phyloP scores from a whole-genome alignment of 2,329 filamentous ascomycete species.

The Blastomyces silverae region DNA sequence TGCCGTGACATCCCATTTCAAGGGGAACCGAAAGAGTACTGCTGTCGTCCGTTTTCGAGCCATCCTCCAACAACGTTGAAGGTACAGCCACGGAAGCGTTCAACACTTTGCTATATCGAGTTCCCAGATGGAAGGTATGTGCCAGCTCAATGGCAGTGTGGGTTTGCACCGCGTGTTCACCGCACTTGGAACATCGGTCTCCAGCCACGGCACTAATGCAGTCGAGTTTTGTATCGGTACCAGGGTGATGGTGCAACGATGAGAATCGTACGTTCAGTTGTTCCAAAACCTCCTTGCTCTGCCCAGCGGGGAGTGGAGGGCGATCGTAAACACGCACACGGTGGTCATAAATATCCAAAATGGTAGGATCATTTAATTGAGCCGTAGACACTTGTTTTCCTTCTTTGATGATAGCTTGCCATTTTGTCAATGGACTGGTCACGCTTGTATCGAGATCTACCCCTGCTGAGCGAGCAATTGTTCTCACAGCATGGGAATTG shows the following conservation, averaged over 20 bases:
- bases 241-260: slow-evolving; percentile 35
- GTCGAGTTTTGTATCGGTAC: slow-evolving; percentile 47
- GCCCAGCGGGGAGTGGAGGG: slow-evolving; percentile 35
- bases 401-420: slow-evolving; percentile 40
- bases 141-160: slow-evolving; percentile 79
- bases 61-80: slow-evolving; percentile 21
- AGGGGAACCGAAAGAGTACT: slow-evolving; percentile 47
- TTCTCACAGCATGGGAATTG: slow-evolving; percentile 61
- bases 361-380: slow-evolving; percentile 12
- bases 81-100: slow-evolving; percentile 50
- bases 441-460: slow-evolving; percentile 66
- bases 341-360: slow-evolving; percentile 39
- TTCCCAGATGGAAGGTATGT: slow-evolving; percentile 91
- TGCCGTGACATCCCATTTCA: slow-evolving; percentile 95
- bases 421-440: slow-evolving; percentile 52
- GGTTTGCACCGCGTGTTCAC: slow-evolving; percentile 54
- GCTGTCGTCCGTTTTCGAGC: slow-evolving; percentile 9
- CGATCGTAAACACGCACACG: slow-evolving; percentile 36
- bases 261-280: slow-evolving; percentile 30
- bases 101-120: slow-evolving; percentile 74
- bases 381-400: neutral
- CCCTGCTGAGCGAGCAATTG: slow-evolving; percentile 42
- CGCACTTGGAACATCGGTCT: slow-evolving; percentile 67
- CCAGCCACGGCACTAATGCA: slow-evolving; percentile 60
- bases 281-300: slow-evolving; percentile 20